Percentiles rank a stretch among this genome's conserved stretches.
phyloP scores from a whole-genome alignment of 202 grass and related monocot genomes.

The Saccharum hybrid region DNA sequence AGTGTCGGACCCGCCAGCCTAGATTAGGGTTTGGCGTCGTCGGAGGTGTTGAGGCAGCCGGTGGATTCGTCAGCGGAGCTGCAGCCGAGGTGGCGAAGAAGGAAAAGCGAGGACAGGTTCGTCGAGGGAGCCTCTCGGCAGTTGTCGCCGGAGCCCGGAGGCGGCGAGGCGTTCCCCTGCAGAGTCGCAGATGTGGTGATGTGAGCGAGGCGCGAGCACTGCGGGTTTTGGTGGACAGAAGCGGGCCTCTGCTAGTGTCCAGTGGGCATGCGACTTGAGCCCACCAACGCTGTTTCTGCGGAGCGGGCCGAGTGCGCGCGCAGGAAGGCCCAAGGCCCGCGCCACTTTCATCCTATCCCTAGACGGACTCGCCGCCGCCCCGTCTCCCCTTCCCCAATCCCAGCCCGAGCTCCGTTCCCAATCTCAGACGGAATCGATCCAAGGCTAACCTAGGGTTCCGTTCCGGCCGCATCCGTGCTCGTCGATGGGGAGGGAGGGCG shows the following conservation, averaged over 20 bases:
- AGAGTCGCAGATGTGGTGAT: no score
- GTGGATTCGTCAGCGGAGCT: not conserved
- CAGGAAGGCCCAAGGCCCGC: not conserved
- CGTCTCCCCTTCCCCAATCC: not conserved
- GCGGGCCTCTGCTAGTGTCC: not conserved
- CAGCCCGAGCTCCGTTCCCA: not conserved
- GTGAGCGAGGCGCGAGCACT: no score
- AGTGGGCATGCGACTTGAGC: not conserved
- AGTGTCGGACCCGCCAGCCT: not conserved
- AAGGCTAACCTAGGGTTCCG: constrained; percentile 21
- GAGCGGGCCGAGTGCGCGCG: not conserved
- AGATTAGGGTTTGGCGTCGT: not conserved
- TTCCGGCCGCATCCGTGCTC: not conserved
- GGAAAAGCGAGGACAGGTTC: not conserved
- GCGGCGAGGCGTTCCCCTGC: not conserved
- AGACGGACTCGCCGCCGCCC: not conserved
- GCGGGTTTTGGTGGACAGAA: not conserved
- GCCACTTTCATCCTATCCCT: not conserved
- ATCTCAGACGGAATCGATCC: constrained; percentile 15
- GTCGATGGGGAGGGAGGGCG: constrained; percentile 32
- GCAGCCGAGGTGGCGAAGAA: not conserved
- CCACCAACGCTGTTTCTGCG: not conserved
- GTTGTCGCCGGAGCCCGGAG: no score
- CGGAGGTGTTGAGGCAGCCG: not conserved
- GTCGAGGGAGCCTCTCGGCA: no score